Evolutionary conservation across 1,139 yeast genomes (phyloP).

Genomic region (Pichia sp.): DNA sequence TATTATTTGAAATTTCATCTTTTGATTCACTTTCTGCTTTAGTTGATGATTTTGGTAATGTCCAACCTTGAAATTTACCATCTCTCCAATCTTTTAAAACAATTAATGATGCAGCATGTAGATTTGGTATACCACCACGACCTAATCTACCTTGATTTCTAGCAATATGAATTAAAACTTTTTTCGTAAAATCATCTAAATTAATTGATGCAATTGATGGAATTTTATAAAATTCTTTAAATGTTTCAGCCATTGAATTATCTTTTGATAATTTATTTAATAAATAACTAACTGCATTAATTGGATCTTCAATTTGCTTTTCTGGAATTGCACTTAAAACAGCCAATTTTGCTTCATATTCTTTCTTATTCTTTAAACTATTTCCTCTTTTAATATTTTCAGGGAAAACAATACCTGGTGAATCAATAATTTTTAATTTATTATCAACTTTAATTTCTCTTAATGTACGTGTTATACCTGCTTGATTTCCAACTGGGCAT

Average conservation of each 20-base stretch:
- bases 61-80: slow-evolving; percentile 91
- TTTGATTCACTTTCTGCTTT: slow-evolving; percentile 29
- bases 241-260: slow-evolving; percentile 67
- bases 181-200: slow-evolving; percentile 66
- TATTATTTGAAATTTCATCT: slow-evolving; percentile 19
- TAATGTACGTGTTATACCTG: slow-evolving; percentile 90
- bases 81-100: slow-evolving; percentile 96
- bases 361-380: slow-evolving; percentile 40
- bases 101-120: slow-evolving; percentile 76
- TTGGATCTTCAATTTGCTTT: slow-evolving; percentile 77
- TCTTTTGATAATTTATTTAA: slow-evolving; percentile 70
- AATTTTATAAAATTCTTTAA: slow-evolving; percentile 64
- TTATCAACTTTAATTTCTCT: slow-evolving; percentile 91
- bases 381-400: slow-evolving; percentile 36
- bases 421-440: slow-evolving; percentile 81
- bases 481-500: slow-evolving; percentile 97
- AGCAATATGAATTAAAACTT: slow-evolving; percentile 86
- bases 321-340: slow-evolving; percentile 88
- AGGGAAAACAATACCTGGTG: slow-evolving; percentile 98
- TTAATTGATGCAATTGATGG: slow-evolving; percentile 70
- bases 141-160: slow-evolving; percentile 89
- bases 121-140: slow-evolving; percentile 87
- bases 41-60: slow-evolving; percentile 62
- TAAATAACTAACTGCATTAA: slow-evolving; percentile 71
- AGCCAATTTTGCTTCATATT: slow-evolving; percentile 83